Evolutionary conservation across 345 rosid species (phyloP), one percentile per base, ranked within the genome.

Genomic region (Stellera chamaejasme): DNA sequence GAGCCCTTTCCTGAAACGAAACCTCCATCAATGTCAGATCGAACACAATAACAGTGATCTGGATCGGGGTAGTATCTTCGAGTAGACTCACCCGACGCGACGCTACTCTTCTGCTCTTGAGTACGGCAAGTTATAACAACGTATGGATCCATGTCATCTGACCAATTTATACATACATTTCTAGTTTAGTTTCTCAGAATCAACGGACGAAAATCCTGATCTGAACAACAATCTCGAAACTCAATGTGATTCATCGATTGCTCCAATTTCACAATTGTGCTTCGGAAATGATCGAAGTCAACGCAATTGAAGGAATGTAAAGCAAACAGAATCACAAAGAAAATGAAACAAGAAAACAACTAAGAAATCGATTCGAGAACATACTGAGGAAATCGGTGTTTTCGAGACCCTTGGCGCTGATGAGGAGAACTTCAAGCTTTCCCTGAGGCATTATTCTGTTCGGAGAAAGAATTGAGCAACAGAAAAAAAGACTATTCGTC

Each of bases 121-220:
- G 81, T 74, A 4, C 90, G 83, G 50, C 92, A 82, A 61, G 68
- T 75, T 47, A 86, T 65, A 32, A 69, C 41, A 51, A 82, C 93
- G 52, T 80, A 90, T 27, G 95, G 87, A 69, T 86, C 97, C 80
- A 82, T 80, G 26, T 65, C 75, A 51, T 50, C 97, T 89, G 74
- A 14, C 52, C 52, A 41, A 19, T 50, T 55, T 43, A 27, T 27
- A 36, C 15, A 13, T 50, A 10, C 42, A 16, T 3, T 23, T 16
- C 19, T 10, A 5, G 39, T 32, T 32, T 32, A 32, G 9, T 3
- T 32, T 32, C 39, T 32, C 39, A 19, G 1, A 32, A 32, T 3
- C 39, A 32, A 32, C 9, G 5, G 39, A 32, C 3, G 39, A 3
- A 32, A 32, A 32, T 32, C 39, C 39, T 19, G 9, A 5, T 32